Evolutionary conservation across 2,329 filamentous ascomycete genomes (phyloP), one percentile per base, ranked within the genome.

Genomic region (Tolypocladium nubicola): DNA sequence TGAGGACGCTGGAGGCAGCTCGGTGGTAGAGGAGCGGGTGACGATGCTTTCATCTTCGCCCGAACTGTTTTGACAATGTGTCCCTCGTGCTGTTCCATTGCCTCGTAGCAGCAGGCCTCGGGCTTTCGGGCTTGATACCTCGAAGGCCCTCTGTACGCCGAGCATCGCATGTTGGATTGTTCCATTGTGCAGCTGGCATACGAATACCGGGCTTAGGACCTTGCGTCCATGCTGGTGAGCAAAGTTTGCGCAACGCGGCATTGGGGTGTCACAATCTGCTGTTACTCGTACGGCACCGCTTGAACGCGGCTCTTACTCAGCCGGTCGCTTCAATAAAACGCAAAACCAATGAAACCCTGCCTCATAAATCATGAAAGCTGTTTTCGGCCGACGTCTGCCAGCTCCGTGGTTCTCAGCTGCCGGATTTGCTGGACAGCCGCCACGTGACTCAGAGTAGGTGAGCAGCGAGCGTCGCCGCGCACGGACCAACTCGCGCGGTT

Each of bases 401-500:
- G 23, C 47, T 33, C 3, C 26, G 23, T 16, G 47, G 26, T 50
- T 50, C 47, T 30, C 26, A n/a, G 26, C 47, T 16, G 19, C 47
- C 21, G 19, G 30, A 21, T 21, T 37, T 35, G 16, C 30, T n/a
- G 2, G 30, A 35, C 8, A 19, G 47, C 30, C 13, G 49, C 43
- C 55, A 61, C 58, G 59, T 61, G 57, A 60, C 49, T 10, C 10
- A 5, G 19, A 16, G 40, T 11, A 43, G 13, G 26, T 23, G 26
- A 33, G 10, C 19, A n/a, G 7, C 9, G 41, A 39, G 19, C 16
- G 37, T 54, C 50, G 43, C 37, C 16, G 57, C 39, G 66, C 66
- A 66, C 65, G 62, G 66, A 60, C 65, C 66, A 64, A 0, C 35
- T 57, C 55, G 55, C 59, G 60, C 64, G 62, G 63, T 60, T 61